phyloP scores from a whole-genome alignment of 2,329 filamentous ascomycete species.

The Endocalyx cinctus region DNA sequence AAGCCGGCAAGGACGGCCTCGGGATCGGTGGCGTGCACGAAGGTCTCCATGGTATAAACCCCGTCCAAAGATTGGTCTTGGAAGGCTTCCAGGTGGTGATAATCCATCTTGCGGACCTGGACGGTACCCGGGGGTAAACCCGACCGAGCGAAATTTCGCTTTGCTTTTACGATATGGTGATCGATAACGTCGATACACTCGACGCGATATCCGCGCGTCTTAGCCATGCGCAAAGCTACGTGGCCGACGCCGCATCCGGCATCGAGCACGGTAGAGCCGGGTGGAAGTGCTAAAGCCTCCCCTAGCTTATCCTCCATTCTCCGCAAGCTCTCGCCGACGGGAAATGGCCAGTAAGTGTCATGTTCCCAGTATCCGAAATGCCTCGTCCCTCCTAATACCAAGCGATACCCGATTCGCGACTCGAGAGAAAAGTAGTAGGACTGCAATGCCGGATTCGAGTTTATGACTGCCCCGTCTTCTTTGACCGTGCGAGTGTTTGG shows the following conservation, averaged over 20 bases:
- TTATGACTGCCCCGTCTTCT: no score
- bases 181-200: conserved; percentile 45
- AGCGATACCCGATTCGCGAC: conserved; percentile 37
- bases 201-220: conserved; percentile 33
- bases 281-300: conserved; percentile 29
- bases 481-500: no score
- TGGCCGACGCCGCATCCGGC: conserved; percentile 47
- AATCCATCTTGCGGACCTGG: conserved; percentile 39
- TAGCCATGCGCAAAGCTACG: conserved; percentile 45
- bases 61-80: conserved; percentile 39
- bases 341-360: conserved; percentile 44
- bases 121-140: conserved; percentile 31
- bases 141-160: conserved; percentile 31
- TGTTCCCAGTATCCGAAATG: conserved; percentile 47
- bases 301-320: conserved; percentile 47
- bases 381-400: conserved; percentile 41
- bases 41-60: conserved; percentile 52
- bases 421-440: conserved; percentile 43
- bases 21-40: conserved; percentile 48
- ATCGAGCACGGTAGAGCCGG: conserved; percentile 43
- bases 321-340: conserved; percentile 35
- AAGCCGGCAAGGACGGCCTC: conserved; percentile 39
- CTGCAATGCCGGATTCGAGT: conserved; percentile 34
- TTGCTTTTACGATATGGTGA: conserved; percentile 41
- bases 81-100: conserved; percentile 44